Base-by-base conservation (phyloP, 306 rosid genomes). In the Mucuna pruriens region DNA sequence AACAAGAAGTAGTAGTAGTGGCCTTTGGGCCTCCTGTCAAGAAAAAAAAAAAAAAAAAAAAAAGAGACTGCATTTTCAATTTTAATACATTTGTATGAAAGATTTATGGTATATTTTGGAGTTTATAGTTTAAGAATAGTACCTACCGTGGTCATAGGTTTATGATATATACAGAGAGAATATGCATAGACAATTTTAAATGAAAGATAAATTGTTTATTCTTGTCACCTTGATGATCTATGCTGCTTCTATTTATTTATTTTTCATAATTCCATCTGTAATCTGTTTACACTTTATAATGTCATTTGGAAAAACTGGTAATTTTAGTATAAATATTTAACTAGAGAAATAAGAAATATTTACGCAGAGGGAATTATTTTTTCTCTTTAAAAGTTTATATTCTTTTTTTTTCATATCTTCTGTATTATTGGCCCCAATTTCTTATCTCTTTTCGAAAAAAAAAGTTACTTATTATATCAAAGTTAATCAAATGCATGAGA, bases 1-100 rank as follows among this genome's bases (percentile, higher is more conserved):
- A n/a, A n/a, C n/a, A n/a, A n/a, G n/a, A n/a, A n/a, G n/a, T n/a
- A n/a, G n/a, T n/a, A n/a, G n/a, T n/a, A n/a, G n/a, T n/a, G n/a
- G n/a, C n/a, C n/a, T n/a, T n/a, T n/a, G n/a, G n/a, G n/a, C n/a
- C n/a, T n/a, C n/a, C n/a, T n/a, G n/a, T n/a, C n/a, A n/a, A n/a
- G n/a, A n/a, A n/a, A n/a, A n/a, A n/a, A n/a, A n/a, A n/a, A n/a
- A n/a, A n/a, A n/a, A n/a, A n/a, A n/a, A n/a, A n/a, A n/a, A n/a
- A n/a, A n/a, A n/a, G n/a, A 34, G 38, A 69, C 74, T 46, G 48
- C 64, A 40, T 67, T 75, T 67, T 74, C 57, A 40, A 54, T 58
- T 74, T 26, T 26, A 17, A 19, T 69, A 57, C 23, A 17, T 34
- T 64, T 10, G 6, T 69, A 19, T 66, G 60, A 31, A 64, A 19